Evolutionary conservation across 306 rosid species (phyloP), one percentile per base, ranked within the genome.

Genomic region (Canavalia gladiata): DNA sequence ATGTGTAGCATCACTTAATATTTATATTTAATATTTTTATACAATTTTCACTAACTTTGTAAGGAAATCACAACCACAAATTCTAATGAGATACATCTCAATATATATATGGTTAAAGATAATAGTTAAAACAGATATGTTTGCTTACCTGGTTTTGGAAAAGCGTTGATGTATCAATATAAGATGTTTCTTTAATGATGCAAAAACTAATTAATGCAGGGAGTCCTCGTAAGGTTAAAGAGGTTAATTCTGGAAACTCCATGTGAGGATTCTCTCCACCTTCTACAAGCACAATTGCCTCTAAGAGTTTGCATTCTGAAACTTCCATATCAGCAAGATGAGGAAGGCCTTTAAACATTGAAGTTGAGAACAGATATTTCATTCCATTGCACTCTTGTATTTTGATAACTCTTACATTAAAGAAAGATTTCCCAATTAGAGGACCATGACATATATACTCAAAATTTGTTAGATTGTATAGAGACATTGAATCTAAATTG

Each of bases 181-280:
- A 39, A 39, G 69, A 5, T 2, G 43, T 2, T 63, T 7, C 11
- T 63, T 63, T 25, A 11, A 5, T 5, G 4, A 7, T 34, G 46
- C 50, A 66, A n/a, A 66, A 66, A 66, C 34, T 18, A 4, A 66
- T 7, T 66, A 66, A 66, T 66, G 13, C n/a, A 42, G 72, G 72
- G 51, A 66, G 52, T 41, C n/a, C 72, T 18, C 2, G 1, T 25
- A 66, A 66, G 34, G 52, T 18, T 18, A 66, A 33, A 42, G 35
- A 66, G 13, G 52, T 28, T 8, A 66, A 25, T 4, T 66, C 34
- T 41, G 13, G 72, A 41, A 66, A 66, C 8, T 18, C 52, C 1
- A 64, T 35, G 31, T 1, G 12, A 37, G 12, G 28, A 63, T 64
- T 64, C 31, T 64, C 49, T 64, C 0, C 70, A 35, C 49, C 70